Evolutionary conservation across 2,329 filamentous ascomycete species (phyloP).

Genomic region (Rugonectria rugulosa): DNA sequence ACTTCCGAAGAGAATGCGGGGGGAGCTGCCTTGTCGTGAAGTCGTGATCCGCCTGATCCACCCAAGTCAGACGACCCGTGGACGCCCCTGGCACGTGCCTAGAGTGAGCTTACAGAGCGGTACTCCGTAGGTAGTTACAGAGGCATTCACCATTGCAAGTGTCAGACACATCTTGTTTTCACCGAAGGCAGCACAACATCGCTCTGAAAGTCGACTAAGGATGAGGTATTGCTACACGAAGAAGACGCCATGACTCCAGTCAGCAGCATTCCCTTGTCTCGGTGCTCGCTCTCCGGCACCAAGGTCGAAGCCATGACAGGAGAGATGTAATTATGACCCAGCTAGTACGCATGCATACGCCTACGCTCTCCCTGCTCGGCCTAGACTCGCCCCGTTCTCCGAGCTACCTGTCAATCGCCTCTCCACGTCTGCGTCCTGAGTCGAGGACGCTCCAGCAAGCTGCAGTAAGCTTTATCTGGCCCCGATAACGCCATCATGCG

Average conservation of each 20-base stretch:
- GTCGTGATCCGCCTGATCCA: slow-evolving; percentile 39
- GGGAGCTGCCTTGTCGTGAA: slow-evolving; percentile 24
- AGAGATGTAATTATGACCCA: neutral
- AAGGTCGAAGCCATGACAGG: neutral
- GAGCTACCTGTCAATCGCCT: slow-evolving; percentile 18
- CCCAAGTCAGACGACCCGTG: slow-evolving; percentile 43
- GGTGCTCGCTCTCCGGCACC: neutral
- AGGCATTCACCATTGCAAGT: slow-evolving; percentile 12
- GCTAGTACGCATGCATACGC: neutral
- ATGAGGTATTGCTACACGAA: neutral
- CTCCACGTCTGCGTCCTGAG: neutral
- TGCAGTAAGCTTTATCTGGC: slow-evolving; percentile 30
- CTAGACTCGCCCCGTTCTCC: slow-evolving; percentile 7
- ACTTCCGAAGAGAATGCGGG: slow-evolving; percentile 37
- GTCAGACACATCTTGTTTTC: neutral
- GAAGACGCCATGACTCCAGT: slow-evolving; percentile 6
- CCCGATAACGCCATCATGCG: slow-evolving; percentile 40
- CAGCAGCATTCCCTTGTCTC: neutral
- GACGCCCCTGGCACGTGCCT: slow-evolving; percentile 42
- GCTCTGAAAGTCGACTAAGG: neutral
- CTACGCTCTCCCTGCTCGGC: neutral
- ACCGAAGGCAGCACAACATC: slow-evolving; percentile 9
- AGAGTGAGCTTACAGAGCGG: neutral
- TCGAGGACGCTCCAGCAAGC: slow-evolving; percentile 14
- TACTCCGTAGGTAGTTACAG: too few relatives aligned